Conservation (phyloP, 257 asterid species). For the Lithospermum erythrorhizon region DNA sequence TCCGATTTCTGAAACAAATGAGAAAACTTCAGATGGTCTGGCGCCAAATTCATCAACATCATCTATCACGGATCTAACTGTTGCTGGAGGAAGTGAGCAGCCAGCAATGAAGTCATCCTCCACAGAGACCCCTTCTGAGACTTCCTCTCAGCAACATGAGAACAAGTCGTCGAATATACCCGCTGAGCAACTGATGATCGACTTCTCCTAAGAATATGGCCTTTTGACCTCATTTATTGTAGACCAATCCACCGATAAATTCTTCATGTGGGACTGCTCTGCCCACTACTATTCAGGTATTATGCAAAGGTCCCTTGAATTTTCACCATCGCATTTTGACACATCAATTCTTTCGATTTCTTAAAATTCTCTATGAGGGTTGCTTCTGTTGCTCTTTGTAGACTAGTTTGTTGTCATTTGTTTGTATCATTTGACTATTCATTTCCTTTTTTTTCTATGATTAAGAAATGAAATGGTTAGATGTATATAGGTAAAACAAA, state of each 20-base stretch:
- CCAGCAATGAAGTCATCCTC: constrained; percentile 14
- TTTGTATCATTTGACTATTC: background rate
- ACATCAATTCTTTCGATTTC: background rate
- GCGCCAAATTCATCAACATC: constrained; percentile 20
- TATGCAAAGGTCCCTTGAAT: background rate
- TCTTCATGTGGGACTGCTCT: background rate
- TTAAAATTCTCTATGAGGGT: background rate
- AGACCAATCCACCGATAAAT: background rate
- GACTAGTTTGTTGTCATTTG: background rate
- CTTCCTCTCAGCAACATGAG: constrained; percentile 22
- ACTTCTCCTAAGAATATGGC: constrained; percentile 40
- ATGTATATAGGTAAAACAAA: too few species aligned
- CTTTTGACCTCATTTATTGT: background rate
- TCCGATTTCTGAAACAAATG: constrained; percentile 13
- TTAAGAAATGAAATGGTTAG: too few species aligned
- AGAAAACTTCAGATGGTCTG: constrained; percentile 28
- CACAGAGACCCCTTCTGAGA: constrained; percentile 12
- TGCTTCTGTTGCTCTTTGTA: background rate
- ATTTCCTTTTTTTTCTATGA: background rate
- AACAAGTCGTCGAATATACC: constrained; percentile 31
- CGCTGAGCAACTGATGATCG: constrained; percentile 53
- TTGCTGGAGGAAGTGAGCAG: constrained; percentile 24
- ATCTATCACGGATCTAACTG: constrained; percentile 24
- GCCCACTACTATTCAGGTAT: background rate
- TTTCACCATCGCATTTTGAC: background rate